Evolutionary conservation across 2,329 filamentous ascomycete genomes (phyloP).

Genomic region (Bipolaris bicolor): DNA sequence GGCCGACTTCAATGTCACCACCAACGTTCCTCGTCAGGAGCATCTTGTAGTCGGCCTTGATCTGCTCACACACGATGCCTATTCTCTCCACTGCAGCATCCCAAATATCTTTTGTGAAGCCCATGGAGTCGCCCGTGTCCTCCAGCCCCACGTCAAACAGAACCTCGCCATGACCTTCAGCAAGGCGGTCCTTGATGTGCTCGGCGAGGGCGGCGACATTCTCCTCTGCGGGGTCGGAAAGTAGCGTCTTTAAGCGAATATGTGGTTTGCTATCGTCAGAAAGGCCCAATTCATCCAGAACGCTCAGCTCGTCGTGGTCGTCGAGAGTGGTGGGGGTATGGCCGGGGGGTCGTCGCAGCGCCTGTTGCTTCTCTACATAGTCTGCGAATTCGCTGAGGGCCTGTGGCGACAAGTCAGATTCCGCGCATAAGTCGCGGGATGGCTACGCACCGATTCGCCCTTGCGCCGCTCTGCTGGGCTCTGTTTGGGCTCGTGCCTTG

Average conservation of each 20-base stretch:
- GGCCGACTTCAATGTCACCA: conserved; percentile 73
- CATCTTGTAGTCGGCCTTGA: conserved; percentile 77
- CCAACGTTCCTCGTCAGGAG: conserved; percentile 90
- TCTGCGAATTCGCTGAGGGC: conserved; percentile 96
- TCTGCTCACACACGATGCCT: conserved; percentile 65
- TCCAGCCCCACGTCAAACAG: conserved; percentile 93
- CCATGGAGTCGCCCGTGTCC: conserved; percentile 85
- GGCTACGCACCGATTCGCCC: conserved; percentile 74
- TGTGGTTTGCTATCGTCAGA: conserved; percentile 69
- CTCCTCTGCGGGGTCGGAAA: conserved; percentile 66
- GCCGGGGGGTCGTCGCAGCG: conserved; percentile 60
- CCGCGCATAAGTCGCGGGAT: neutral
- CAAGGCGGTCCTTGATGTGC: conserved; percentile 67
- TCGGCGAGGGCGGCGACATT: conserved; percentile 68
- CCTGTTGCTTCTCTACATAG: conserved; percentile 94
- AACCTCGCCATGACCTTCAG: conserved; percentile 85
- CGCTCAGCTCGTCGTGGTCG: conserved; percentile 87
- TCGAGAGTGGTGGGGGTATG: conserved; percentile 53
- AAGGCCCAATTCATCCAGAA: conserved; percentile 78
- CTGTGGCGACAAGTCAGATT: conserved; percentile 44
- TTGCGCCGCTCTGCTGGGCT: conserved; percentile 80
- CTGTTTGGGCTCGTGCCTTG: conserved; percentile 59
- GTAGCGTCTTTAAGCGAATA: conserved; percentile 74
- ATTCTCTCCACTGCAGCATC: conserved; percentile 71
- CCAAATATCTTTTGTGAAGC: conserved; percentile 76